These are phyloP conservation scores for Apiotrichum gamsii DNA, from an alignment of 1,284 basidiomycete genomes.

Conservation along the genomic window DNA sequence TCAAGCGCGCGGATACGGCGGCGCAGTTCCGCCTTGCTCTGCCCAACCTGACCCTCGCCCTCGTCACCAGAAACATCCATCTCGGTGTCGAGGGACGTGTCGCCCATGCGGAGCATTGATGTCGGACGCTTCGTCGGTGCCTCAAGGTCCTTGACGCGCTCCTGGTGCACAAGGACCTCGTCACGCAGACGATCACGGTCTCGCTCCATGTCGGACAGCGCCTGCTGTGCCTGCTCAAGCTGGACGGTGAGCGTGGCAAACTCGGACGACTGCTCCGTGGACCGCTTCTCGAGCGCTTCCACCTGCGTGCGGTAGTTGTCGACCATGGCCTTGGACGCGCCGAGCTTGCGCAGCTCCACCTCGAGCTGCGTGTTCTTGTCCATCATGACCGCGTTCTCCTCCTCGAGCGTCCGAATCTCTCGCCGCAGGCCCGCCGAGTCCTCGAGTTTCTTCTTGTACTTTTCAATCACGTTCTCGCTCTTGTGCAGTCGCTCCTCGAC, in stretches of 20 bases:
- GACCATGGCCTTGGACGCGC: constrained; percentile 79
- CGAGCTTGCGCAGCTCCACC: constrained; percentile 80
- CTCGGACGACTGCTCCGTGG: constrained; percentile 25
- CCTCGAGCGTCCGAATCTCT: constrained; percentile 77
- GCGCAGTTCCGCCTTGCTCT: constrained; percentile 71
- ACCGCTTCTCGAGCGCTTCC: constrained; percentile 68
- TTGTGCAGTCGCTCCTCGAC: constrained; percentile 85
- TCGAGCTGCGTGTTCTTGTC: constrained; percentile 86
- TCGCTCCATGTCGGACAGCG: constrained; percentile 56
- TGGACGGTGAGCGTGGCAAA: constrained; percentile 66
- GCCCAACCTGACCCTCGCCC: constrained; percentile 68
- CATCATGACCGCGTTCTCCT: constrained; percentile 83
- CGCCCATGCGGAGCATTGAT: constrained; percentile 11
- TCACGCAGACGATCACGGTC: constrained; percentile 75
- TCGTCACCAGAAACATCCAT: constrained; percentile 47
- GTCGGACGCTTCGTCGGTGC: constrained; percentile 37
- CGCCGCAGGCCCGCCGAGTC: constrained; percentile 82
- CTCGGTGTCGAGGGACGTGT: constrained; percentile 47
- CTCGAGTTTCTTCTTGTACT: constrained; percentile 97
- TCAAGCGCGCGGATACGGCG: constrained; percentile 75
- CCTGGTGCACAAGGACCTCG: constrained; percentile 80
- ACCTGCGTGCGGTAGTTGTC: constrained; percentile 83
- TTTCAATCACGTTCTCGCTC: constrained; percentile 95
- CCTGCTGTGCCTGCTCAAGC: constrained; percentile 64
- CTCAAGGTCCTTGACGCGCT: constrained; percentile 84